A percentile compares a stretch with the other conserved stretches of the same genome.
These are phyloP conservation scores for Epicoccum sorghinum DNA, from an alignment of 2,329 filamentous ascomycete genomes.

Conservation along the genomic window DNA sequence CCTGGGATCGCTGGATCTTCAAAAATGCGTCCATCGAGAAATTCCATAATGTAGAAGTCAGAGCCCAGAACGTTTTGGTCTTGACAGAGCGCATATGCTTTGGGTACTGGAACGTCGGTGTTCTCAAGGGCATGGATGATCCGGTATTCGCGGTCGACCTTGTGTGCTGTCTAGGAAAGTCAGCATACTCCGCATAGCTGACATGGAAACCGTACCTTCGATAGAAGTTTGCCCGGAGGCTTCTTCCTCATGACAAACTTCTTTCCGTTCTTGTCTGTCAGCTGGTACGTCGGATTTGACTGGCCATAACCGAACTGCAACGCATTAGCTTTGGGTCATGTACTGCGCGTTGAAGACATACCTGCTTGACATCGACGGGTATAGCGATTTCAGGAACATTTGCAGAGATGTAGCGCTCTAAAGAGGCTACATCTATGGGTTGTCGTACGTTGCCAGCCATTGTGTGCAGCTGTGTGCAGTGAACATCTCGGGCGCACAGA, in stretches of 20 bases:
- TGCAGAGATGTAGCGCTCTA: constrained; percentile 77
- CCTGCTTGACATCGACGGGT: constrained; percentile 89
- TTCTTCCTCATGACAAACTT: constrained; percentile 96
- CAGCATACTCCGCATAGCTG: not conserved
- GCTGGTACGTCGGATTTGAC: constrained; percentile 94
- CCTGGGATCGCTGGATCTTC: constrained; percentile 84
- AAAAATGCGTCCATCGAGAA: constrained; percentile 90
- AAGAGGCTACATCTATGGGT: constrained; percentile 79
- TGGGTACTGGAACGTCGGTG: constrained; percentile 86
- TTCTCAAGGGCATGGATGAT: constrained; percentile 81
- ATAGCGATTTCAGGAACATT: constrained; percentile 84
- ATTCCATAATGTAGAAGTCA: constrained; percentile 97
- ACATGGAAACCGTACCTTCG: constrained; percentile 43
- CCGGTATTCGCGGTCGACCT: constrained; percentile 93
- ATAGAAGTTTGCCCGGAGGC: constrained; percentile 90
- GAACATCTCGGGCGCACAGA: constrained; percentile 20
- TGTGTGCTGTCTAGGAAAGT: constrained; percentile 76
- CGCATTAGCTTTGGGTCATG: constrained; percentile 5
- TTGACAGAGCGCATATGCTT: constrained; percentile 83
- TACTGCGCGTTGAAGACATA: constrained; percentile 45
- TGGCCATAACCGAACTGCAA: constrained; percentile 92
- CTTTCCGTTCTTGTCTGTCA: constrained; percentile 72
- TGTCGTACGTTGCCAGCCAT: constrained; percentile 92
- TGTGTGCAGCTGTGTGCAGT: constrained; percentile 24
- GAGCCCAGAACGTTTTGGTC: constrained; percentile 82